phyloP scores from a whole-genome alignment of 2,329 filamentous ascomycete species.

The Trichophyton schoenleinii region DNA sequence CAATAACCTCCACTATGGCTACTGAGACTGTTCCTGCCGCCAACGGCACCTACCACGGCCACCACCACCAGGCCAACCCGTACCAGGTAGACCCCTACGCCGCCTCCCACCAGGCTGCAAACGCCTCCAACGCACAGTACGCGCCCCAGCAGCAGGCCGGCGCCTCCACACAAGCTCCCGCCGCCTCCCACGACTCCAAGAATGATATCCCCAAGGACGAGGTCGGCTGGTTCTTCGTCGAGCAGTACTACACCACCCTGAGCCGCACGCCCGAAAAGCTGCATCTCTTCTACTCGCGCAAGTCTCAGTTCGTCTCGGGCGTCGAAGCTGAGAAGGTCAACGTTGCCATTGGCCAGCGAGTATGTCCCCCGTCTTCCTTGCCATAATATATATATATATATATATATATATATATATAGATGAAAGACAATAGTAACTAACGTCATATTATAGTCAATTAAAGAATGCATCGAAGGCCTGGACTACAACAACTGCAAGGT shows the following conservation, averaged over 20 bases:
- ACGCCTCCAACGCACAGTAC: slow-evolving; percentile 19
- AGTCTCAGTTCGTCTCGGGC: slow-evolving; percentile 87
- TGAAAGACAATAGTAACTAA: neutral
- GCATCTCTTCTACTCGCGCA: slow-evolving; percentile 91
- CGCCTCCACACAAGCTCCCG: slow-evolving; percentile 24
- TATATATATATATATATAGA: neutral
- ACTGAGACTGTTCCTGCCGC: slow-evolving; percentile 25
- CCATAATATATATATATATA: neutral
- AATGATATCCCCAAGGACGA: slow-evolving; percentile 63
- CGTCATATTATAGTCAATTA: slow-evolving; percentile 56
- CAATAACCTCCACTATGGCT: neutral
- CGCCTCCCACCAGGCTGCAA: slow-evolving; percentile 23
- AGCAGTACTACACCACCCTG: slow-evolving; percentile 97
- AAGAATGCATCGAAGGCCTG: slow-evolving; percentile 83
- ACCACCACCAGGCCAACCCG: slow-evolving; percentile 22
- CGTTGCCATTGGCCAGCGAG: slow-evolving; percentile 76
- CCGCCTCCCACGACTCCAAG: slow-evolving; percentile 29
- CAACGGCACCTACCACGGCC: slow-evolving; percentile 31
- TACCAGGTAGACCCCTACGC: slow-evolving; percentile 28
- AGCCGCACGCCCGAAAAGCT: slow-evolving; percentile 91
- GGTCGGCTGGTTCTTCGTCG: slow-evolving; percentile 98
- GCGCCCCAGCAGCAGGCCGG: slow-evolving; percentile 28
- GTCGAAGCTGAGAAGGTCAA: slow-evolving; percentile 78
- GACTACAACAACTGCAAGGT: slow-evolving; percentile 98
- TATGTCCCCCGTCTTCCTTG: slow-evolving; percentile 36